Base-by-base conservation (phyloP, 1,284 basidiomycete genomes). In the Mixia osmundae region DNA sequence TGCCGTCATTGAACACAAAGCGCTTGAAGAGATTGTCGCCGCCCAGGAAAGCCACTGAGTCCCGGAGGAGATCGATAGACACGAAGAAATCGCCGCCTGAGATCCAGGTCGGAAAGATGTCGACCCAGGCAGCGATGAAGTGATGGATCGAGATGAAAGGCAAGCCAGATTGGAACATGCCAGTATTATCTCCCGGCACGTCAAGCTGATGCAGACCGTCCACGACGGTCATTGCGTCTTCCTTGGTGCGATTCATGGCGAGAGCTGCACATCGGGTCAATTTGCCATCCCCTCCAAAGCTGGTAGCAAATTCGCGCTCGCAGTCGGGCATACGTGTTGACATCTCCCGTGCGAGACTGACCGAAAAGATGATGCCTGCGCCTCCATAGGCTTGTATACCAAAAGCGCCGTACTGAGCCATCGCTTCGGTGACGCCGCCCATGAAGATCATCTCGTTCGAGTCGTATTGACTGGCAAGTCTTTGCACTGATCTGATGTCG, bases 21-120 rank as follows among this genome's bases (percentile, higher is more conserved):
- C 38, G 38, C 16, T 36, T 39, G 38, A 39, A 39, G 18, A 39
- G 25, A 24, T 39, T 39, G 21, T 39, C 38, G 8, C 38, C 38
- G 24, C 38, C 38, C 1, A 39, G 33, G 8, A 35, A 35, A 20
- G 19, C 33, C 20, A 33, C 33, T 8, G 38, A 12, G 10, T 39
- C 36, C 22, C 36, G 38, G 6, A 39, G 25, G 6, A 14, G 25
- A n/a, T 30, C 15, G 18, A 39, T 22, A 5, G 30, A 33, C 21
- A 31, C 33, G 18, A 35, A 29, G 16, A 33, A 28, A 19, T 39
- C 33, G 19, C 33, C 21, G 14, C 22, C 25, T n/a, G n/a, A n/a
- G 4, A 26, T 27, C 38, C 38, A 39, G 7, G 18, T 12, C 21
- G 38, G 38, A 29, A 39, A 39, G 9, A 39, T 32, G n/a, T 23